These are phyloP conservation scores for Neonectria neomacrospora DNA, from an alignment of 2,329 filamentous ascomycete genomes.

Conservation along the genomic window DNA sequence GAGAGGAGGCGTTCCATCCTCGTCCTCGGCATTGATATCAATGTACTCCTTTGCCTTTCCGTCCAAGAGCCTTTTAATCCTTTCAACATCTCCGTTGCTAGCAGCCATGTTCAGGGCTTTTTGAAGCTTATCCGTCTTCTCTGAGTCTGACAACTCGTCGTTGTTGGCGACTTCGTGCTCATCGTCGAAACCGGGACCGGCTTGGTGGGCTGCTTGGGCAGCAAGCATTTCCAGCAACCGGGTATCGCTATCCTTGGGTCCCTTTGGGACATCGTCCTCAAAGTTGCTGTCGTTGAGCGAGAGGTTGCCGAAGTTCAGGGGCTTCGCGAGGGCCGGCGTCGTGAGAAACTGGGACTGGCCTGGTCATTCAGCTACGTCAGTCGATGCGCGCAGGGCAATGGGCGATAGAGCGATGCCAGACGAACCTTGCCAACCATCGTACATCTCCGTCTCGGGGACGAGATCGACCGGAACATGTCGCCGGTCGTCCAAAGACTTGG, in stretches of 20 bases:
- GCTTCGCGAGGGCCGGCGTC: conserved; percentile 84
- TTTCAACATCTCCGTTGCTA: conserved; percentile 91
- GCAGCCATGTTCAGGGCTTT: conserved; percentile 93
- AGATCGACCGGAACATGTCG: conserved; percentile 72
- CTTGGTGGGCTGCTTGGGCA: conserved; percentile 85
- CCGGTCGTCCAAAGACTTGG: conserved; percentile 91
- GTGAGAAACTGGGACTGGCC: conserved; percentile 96
- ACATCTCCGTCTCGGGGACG: conserved; percentile 91
- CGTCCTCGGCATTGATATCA: conserved; percentile 87
- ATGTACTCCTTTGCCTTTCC: conserved; percentile 81
- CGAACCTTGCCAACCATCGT: conserved; percentile 96
- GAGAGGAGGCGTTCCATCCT: conserved; percentile 94
- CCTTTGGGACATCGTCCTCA: conserved; percentile 67
- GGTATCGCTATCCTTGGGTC: conserved; percentile 79
- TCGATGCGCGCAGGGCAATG: conserved; percentile 35
- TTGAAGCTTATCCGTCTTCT: conserved; percentile 86
- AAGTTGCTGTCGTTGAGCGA: conserved; percentile 84
- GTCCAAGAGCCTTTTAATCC: conserved; percentile 79
- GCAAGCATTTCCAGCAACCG: conserved; percentile 96
- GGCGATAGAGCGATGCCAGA: conserved; percentile 36
- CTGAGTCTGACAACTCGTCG: conserved; percentile 75
- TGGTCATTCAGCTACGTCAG: conserved; percentile 53
- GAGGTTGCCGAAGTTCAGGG: conserved; percentile 83
- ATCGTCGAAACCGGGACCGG: conserved; percentile 77
- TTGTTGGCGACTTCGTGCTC: conserved; percentile 83